A percentile compares a stretch with the other conserved stretches of the same genome.
Conservation (phyloP, 176 grass and related monocot species). For the Cenchrus purpureus region DNA sequence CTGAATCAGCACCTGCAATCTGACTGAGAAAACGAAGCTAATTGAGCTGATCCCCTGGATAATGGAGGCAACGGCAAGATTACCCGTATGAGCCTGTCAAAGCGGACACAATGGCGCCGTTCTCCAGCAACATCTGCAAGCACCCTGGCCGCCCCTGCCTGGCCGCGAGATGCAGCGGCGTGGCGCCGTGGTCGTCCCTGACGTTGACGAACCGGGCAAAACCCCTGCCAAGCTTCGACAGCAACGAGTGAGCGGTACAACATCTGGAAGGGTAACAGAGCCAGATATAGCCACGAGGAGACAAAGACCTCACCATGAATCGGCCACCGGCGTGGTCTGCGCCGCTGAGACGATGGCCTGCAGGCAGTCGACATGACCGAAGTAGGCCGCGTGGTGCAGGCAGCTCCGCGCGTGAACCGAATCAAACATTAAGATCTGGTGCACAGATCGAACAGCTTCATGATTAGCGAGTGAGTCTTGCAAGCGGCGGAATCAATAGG, state of each 20-base stretch:
- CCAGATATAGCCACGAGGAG: background rate
- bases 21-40: background rate
- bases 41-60: background rate
- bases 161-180: conserved; percentile 83
- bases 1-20: background rate
- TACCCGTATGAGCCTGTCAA: conserved; percentile 82
- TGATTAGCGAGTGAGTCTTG: background rate
- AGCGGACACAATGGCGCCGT: conserved; percentile 78
- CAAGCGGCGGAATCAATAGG: no score
- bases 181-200: conserved; percentile 79
- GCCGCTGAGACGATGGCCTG: conserved; percentile 73
- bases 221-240: conserved; percentile 62
- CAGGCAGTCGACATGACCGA: conserved; percentile 77
- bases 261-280: no score
- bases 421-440: conserved; percentile 94
- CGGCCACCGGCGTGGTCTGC: conserved; percentile 65
- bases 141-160: conserved; percentile 68
- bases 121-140: conserved; percentile 77
- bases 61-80: background rate
- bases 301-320: conserved; percentile 64
- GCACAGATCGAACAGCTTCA: background rate
- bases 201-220: conserved; percentile 85
- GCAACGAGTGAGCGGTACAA: conserved; percentile 26
- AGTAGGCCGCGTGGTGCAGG: conserved; percentile 89
- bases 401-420: conserved; percentile 78